Conservation (phyloP, 108 stramenopile species). For the Nitzschia putrida region DNA sequence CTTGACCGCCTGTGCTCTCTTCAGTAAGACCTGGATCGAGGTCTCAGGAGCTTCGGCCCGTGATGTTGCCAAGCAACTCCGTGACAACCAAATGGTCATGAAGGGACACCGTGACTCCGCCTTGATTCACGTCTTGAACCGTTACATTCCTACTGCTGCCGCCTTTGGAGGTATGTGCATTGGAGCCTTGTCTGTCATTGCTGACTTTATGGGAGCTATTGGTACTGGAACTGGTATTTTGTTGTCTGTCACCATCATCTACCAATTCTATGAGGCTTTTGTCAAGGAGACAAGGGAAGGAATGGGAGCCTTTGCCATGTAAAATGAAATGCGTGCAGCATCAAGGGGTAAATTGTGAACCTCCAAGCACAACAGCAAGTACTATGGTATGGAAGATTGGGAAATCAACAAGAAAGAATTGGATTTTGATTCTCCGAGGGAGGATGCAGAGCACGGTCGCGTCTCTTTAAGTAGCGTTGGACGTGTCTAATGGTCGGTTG, state of each 20-base stretch:
- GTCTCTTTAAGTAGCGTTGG: slow-evolving; percentile 83
- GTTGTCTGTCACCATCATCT: slow-evolving; percentile 98
- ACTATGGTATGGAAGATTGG: no score
- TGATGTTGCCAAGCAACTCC: slow-evolving; percentile 98
- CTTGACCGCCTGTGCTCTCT: slow-evolving; percentile 95
- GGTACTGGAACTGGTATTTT: slow-evolving; percentile 98
- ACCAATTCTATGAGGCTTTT: slow-evolving; percentile 95
- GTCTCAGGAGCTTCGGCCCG: slow-evolving; percentile 94
- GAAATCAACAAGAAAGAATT: no score
- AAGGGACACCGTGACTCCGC: slow-evolving; percentile 97
- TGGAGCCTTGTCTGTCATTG: slow-evolving; percentile 95
- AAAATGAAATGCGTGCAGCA: slow-evolving; percentile 13
- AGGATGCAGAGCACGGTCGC: slow-evolving; percentile 58
- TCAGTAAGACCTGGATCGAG: slow-evolving; percentile 99
- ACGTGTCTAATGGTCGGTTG: slow-evolving; percentile 78
- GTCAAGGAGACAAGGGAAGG: slow-evolving; percentile 83
- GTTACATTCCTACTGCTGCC: slow-evolving; percentile 98
- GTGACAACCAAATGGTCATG: slow-evolving; percentile 99
- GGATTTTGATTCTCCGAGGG: no score
- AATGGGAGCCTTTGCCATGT: slow-evolving; percentile 68
- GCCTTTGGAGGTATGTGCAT: slow-evolving; percentile 99
- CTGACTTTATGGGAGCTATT: slow-evolving; percentile 98
- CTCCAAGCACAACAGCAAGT: no score
- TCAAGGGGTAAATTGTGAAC: no score
- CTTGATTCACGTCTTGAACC: slow-evolving; percentile 94